Base-by-base conservation (phyloP, 202 grass and related monocot genomes). In the Elaeis oleifera region DNA sequence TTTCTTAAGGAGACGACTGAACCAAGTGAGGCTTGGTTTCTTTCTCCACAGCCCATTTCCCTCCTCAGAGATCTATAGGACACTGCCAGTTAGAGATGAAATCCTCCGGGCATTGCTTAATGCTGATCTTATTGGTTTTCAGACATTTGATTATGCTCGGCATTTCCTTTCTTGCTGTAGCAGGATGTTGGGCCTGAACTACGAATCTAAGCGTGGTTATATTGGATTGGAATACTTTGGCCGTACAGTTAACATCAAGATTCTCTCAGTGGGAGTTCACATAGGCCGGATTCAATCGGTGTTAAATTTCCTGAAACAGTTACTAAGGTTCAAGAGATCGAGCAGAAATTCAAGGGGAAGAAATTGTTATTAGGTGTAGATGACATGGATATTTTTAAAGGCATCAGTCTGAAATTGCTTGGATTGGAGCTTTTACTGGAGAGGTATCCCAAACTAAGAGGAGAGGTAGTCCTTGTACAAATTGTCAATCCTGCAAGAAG, bases 101-200 rank as follows among this genome's bases (percentile, higher is more conserved):
- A 96, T 96, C 54, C 65, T 96, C 54, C 90, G 85, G 70, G 71
- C 84, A 6, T 79, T 96, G 67, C 79, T 96, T 59, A 96, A 96
- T 79, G 79, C 91, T 28, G 91, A 96, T 84, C 76, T 96, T 50
- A 96, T 96, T 76, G 87, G 91, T 58, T 96, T 96, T 68, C 91
- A 96, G 73, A 96, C 87, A 64, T 90, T 83, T 76, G 91, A 96
- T 59, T 96, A 96, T 81, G 87, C 91, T 32, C 83, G 87, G 3
- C 81, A 96, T 75, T 96, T 96, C 69, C 68, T 96, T 51, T 91
- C 91, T 64, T 96, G 84, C 67, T 96, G 91, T 61, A 90, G 84
- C 57, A 90, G 81, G 81, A 85, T 89, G 69, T 64, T 91, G 55
- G 91, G 84, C 4, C 67, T 91, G 53, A 65, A 84, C 72, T 91